Base-by-base conservation (phyloP, 257 asterid species). In the Nicotiana obtusifolia region DNA sequence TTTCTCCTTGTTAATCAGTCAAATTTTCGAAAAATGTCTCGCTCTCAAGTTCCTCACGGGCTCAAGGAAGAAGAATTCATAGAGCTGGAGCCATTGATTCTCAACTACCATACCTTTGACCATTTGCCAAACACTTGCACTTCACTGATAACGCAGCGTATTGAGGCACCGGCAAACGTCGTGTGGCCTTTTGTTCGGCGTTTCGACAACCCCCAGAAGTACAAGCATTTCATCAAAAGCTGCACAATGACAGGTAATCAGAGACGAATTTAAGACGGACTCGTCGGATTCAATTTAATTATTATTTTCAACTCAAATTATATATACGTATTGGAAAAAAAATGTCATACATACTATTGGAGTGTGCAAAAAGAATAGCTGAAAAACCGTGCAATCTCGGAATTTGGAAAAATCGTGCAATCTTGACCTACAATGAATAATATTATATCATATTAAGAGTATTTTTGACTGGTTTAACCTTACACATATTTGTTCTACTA, bases 221-320 rank as follows among this genome's bases (percentile, higher is more conserved):
- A 95, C 97, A 95, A 95, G 80, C 98, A 93, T 91, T 95, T 95
- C 90, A 89, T 95, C 90, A 95, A 95, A 90, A 90, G 93, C 85
- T 95, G 98, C 88, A 66, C 66, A 2, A 87, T 95, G 86, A 82
- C 67, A 81, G 79, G 79, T 69, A 59, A 7, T 59, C 20, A 56
- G 8, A 56, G 3, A 56, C 8, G 1, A 20, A n/a, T 20, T 60
- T 41, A 20, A 41, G 0, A 52, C 2, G 53, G 53, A 47, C 10
- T 47, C 14, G 2, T 2, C 53, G 1, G 0, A 47, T 47, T 47
- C 14, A 47, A 47, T 11, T 47, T 11, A 10, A 47, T 47, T 11
- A 47, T 47, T 1, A 2, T 47, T 47, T 11, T 47, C 14, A 47
- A 9, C 4, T 11, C 53, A 47, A 47, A 9, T 47, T 47, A 9